phyloP scores from a whole-genome alignment of 108 stramenopile species.

The Conticribra guillardii region DNA sequence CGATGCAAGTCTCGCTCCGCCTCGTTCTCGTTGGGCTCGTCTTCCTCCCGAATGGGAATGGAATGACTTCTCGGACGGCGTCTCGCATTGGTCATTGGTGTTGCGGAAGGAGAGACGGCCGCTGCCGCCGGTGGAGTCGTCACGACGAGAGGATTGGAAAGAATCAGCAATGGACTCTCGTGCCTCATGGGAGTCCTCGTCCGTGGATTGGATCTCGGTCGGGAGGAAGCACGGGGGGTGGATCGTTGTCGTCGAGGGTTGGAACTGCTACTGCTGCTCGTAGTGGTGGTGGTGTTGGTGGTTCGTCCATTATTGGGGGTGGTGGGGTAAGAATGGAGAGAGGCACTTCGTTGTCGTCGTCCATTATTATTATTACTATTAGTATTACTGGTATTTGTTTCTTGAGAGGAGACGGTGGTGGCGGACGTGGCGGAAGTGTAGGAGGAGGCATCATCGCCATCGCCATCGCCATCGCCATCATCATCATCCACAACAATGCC shows the following conservation, averaged over 20 bases:
- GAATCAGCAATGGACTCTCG: conserved; percentile 46
- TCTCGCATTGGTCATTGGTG: no score
- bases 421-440: neutral
- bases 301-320: neutral
- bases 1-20: no score
- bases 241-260: neutral
- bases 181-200: conserved; percentile 68
- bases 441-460: neutral
- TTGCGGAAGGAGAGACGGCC: neutral
- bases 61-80: neutral
- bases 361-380: no score
- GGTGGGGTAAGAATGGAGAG: neutral
- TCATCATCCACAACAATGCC: no score
- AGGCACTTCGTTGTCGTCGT: no score
- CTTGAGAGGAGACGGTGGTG: neutral
- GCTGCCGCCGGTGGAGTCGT: neutral
- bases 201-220: conserved; percentile 69
- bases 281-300: neutral
- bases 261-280: neutral
- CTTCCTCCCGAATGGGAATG: neutral
- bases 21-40: no score
- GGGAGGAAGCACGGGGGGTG: neutral
- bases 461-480: neutral
- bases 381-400: no score
- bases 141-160: neutral